phyloP scores from a whole-genome alignment of 257 asterid species.

The Capsicum baccatum region DNA sequence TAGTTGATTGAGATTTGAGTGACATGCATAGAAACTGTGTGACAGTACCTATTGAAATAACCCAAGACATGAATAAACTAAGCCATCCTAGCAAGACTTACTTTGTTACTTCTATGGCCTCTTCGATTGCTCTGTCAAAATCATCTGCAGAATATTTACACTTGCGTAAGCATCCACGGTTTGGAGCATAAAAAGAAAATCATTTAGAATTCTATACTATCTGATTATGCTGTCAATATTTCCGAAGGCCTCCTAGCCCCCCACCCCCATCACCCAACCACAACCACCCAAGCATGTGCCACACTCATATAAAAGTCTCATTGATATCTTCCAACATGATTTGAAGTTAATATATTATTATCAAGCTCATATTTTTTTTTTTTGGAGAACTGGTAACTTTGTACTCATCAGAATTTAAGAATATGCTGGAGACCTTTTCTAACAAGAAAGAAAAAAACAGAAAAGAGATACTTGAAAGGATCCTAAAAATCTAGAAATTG shows the following conservation, averaged over 20 bases:
- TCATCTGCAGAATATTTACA: constrained; percentile 58
- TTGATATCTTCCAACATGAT: constrained; percentile 2
- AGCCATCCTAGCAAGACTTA: constrained; percentile 40
- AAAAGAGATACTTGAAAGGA: too few species aligned
- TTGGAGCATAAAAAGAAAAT: constrained; percentile 14
- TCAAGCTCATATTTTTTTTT: not conserved
- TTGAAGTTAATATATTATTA: constrained; percentile 25
- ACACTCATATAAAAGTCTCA: not conserved
- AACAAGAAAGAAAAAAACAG: too few species aligned
- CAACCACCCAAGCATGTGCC: not conserved
- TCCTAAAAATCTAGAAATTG: too few species aligned
- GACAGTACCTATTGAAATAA: not conserved
- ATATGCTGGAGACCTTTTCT: too few species aligned
- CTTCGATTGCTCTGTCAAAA: constrained; percentile 72
- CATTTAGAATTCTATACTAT: not conserved
- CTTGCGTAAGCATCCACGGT: constrained; percentile 3
- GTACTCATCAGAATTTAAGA: too few species aligned
- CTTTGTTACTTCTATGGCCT: constrained; percentile 70
- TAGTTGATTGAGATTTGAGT: not conserved
- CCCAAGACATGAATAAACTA: constrained; percentile 7
- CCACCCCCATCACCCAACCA: not conserved
- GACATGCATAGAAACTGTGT: not conserved
- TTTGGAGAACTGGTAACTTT: too few species aligned
- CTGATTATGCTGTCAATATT: constrained; percentile 2
- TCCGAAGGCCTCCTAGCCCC: constrained; percentile 8